phyloP scores from a whole-genome alignment of 345 rosid species.

The Brassica juncea region DNA sequence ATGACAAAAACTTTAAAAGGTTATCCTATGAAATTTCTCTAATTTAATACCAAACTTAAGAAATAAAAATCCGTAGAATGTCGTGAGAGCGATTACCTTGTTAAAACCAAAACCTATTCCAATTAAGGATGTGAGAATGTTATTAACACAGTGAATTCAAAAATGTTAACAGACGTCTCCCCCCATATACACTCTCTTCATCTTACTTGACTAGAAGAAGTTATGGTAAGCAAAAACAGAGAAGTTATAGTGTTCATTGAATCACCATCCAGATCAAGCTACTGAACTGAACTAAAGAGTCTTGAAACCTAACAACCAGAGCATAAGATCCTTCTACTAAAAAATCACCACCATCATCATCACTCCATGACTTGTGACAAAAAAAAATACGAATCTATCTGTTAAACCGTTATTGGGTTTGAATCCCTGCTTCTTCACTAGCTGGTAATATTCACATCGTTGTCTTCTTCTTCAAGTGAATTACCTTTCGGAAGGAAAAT shows the following conservation, averaged over 20 bases:
- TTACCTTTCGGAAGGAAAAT: conserved; percentile 33
- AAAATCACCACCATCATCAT: conserved; percentile 7
- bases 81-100: neutral
- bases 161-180: neutral
- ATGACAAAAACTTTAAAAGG: too few species aligned
- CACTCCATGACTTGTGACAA: neutral
- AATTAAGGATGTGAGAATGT: neutral
- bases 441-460: neutral
- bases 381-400: neutral
- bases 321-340: conserved; percentile 6
- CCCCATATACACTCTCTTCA: neutral
- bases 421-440: neutral
- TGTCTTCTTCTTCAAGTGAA: neutral
- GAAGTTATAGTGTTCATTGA: conserved; percentile 8
- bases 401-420: neutral
- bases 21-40: too few species aligned
- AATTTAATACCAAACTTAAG: too few species aligned
- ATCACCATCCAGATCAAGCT: conserved; percentile 33
- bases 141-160: neutral
- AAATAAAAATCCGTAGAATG: neutral
- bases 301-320: conserved; percentile 18
- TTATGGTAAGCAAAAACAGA: neutral
- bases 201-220: conserved; percentile 22
- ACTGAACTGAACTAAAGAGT: conserved; percentile 13
- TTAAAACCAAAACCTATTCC: neutral